Percentiles rank a stretch among this genome's conserved stretches.
Evolutionary conservation across 2,329 filamentous ascomycete genomes (phyloP).

Genomic region (Cladosporium sp.): DNA sequence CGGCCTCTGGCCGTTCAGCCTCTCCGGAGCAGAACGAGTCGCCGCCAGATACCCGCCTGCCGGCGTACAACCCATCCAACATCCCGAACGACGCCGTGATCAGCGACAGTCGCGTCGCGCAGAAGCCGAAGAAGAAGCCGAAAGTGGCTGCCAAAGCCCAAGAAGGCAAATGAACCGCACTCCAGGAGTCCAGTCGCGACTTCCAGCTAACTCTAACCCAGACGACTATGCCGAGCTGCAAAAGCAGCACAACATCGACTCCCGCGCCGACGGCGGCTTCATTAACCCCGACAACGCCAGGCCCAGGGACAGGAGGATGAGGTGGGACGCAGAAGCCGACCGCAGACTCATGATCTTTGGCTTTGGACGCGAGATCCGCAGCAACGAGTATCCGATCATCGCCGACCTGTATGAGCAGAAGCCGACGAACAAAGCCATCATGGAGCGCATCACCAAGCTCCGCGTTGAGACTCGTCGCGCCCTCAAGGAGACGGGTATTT

Average conservation of each 20-base stretch:
- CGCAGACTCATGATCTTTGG: constrained; percentile 20
- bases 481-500: constrained; percentile 10
- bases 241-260: background rate
- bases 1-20: background rate
- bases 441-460: constrained; percentile 24
- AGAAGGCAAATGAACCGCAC: background rate
- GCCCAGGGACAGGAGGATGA: constrained; percentile 14
- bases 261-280: background rate
- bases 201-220: background rate
- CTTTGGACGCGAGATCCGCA: constrained; percentile 15
- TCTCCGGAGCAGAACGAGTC: background rate
- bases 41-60: background rate
- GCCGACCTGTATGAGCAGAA: constrained; percentile 19
- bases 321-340: constrained; percentile 23
- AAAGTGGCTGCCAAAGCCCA: background rate
- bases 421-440: constrained; percentile 21
- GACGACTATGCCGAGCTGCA: background rate
- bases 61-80: background rate
- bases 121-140: background rate
- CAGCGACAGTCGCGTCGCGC: background rate
- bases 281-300: background rate
- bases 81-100: background rate
- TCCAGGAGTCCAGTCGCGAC: no score
- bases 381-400: constrained; percentile 18
- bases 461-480: constrained; percentile 1